phyloP scores from a whole-genome alignment of 345 rosid species.

The Litchi chinensis region DNA sequence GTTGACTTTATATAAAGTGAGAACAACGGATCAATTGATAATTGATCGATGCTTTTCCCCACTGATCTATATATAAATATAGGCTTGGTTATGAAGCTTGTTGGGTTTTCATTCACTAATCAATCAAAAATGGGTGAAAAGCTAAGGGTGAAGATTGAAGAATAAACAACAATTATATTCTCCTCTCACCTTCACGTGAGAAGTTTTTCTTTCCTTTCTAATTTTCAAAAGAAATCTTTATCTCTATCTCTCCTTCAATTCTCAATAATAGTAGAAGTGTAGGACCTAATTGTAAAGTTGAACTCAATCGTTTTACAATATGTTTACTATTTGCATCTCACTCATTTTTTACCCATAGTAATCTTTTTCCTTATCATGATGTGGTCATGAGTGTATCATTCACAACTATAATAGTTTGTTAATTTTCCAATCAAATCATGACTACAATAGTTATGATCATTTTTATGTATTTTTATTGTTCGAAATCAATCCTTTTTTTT shows the following conservation, averaged over 20 bases:
- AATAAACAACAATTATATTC: background rate
- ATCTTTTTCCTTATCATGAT: too few species aligned
- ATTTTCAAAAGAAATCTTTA: too few species aligned
- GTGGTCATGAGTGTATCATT: too few species aligned
- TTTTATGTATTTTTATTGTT: too few species aligned
- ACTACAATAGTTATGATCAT: too few species aligned
- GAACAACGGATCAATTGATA: background rate
- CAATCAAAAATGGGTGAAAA: background rate
- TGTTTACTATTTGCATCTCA: background rate
- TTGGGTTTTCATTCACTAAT: background rate
- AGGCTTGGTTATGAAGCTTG: background rate
- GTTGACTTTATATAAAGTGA: slow-evolving; percentile 12
- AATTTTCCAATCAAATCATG: too few species aligned
- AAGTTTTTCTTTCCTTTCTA: too few species aligned
- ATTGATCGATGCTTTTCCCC: background rate
- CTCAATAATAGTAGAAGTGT: too few species aligned
- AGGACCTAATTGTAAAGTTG: background rate
- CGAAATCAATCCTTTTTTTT: too few species aligned
- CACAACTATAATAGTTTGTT: too few species aligned
- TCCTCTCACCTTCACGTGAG: too few species aligned
- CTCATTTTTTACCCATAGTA: background rate
- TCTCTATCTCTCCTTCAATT: background rate
- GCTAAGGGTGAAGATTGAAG: background rate
- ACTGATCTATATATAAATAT: background rate
- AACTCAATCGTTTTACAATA: too few species aligned